These are phyloP conservation scores for Rhynchospora pubera DNA, from an alignment of 176 grass and related monocot genomes.

Conservation along the genomic window DNA sequence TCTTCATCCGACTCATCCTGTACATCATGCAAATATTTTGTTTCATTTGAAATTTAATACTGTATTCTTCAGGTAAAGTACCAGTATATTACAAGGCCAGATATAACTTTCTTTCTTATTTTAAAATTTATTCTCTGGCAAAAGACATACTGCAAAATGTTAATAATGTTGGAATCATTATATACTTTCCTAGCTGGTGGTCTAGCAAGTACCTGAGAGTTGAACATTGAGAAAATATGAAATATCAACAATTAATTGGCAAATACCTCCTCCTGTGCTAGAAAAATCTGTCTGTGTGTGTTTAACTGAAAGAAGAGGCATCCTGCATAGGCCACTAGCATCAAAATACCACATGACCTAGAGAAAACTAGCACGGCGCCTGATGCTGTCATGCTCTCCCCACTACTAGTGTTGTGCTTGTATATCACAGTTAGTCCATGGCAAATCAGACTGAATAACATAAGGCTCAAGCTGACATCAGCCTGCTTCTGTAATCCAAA, in stretches of 20 bases:
- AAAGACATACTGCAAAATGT: background rate
- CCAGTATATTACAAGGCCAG: background rate
- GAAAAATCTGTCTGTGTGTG: constrained; percentile 45
- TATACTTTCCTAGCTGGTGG: background rate
- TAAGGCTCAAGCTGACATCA: constrained; percentile 43
- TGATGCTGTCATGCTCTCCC: background rate
- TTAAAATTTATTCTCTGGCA: background rate
- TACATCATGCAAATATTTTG: background rate
- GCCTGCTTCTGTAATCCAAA: constrained; percentile 39
- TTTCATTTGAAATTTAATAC: background rate
- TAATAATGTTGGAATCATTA: background rate
- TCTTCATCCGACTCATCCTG: background rate
- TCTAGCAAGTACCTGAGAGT: background rate
- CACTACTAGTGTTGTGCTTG: constrained; percentile 11
- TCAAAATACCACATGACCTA: constrained; percentile 43
- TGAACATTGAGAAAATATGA: background rate
- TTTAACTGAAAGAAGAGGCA: constrained; percentile 55
- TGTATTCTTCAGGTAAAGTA: background rate
- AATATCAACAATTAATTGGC: constrained; percentile 1
- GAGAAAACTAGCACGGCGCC: constrained; percentile 31
- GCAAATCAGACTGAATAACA: constrained; percentile 41
- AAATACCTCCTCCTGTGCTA: constrained; percentile 40
- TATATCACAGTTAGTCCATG: constrained; percentile 23
- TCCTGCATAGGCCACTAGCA: constrained; percentile 47
- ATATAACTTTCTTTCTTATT: background rate